These are phyloP conservation scores for Wickerhamiella occidentalis DNA, from an alignment of 805 yeast genomes.

Conservation along the genomic window DNA sequence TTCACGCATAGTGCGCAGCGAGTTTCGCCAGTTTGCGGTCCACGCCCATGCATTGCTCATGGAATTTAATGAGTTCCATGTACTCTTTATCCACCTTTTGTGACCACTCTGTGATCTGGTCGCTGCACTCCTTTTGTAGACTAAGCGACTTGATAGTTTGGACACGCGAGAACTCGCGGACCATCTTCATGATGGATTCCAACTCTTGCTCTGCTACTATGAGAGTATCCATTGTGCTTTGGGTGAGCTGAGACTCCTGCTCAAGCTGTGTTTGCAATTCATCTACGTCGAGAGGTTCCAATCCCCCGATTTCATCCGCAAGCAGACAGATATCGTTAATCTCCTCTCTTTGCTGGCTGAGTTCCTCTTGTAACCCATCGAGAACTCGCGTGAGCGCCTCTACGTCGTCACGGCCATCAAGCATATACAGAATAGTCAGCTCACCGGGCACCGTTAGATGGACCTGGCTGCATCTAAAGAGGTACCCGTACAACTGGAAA, in stretches of 20 bases:
- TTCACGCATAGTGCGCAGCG: background rate
- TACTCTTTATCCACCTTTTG: background rate
- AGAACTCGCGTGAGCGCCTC: slow-evolving; percentile 20
- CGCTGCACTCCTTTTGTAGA: slow-evolving; percentile 2
- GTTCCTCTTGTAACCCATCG: slow-evolving; percentile 17
- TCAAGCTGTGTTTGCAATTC: slow-evolving; percentile 9
- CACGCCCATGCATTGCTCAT: background rate
- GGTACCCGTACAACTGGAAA: too few relatives aligned
- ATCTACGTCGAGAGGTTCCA: slow-evolving; percentile 13
- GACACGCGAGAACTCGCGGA: slow-evolving; percentile 5
- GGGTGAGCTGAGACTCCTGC: slow-evolving; percentile 13
- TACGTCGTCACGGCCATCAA: slow-evolving; percentile 5
- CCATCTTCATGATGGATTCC: slow-evolving; percentile 7
- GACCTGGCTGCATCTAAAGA: too few relatives aligned
- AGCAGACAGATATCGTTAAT: slow-evolving; percentile 16
- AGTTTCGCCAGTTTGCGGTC: slow-evolving; percentile 1
- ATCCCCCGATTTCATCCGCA: slow-evolving; percentile 20
- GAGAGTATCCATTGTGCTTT: slow-evolving; percentile 8
- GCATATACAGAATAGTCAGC: background rate
- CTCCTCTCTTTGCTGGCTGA: slow-evolving; percentile 18
- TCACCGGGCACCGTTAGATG: too few relatives aligned
- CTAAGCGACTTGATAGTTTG: slow-evolving; percentile 12
- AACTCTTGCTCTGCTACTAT: background rate
- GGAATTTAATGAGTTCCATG: slow-evolving; percentile 5
- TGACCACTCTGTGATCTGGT: slow-evolving; percentile 11